Conservation (phyloP, 2,329 filamentous ascomycete species). For the Lecanosticta acicola region DNA sequence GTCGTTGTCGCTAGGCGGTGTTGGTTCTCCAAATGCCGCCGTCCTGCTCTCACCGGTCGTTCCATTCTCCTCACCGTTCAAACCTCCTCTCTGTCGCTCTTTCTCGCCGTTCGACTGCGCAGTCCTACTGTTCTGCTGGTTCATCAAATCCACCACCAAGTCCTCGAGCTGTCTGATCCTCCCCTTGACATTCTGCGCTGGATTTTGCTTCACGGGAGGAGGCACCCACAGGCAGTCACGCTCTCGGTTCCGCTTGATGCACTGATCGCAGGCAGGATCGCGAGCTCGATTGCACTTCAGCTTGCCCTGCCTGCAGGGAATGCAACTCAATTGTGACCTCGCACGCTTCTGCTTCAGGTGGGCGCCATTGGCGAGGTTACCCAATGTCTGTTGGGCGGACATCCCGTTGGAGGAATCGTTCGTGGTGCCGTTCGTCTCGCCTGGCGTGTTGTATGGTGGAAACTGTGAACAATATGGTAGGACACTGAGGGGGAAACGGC, state of each 20-base stretch:
- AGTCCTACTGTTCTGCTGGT: slow-evolving; percentile 19
- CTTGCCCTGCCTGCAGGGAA: slow-evolving; percentile 33
- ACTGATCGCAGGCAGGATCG: slow-evolving; percentile 35
- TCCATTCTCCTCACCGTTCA: slow-evolving; percentile 1
- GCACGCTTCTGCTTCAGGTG: slow-evolving; percentile 34
- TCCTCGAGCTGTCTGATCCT: slow-evolving; percentile 33
- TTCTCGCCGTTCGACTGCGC: slow-evolving; percentile 1
- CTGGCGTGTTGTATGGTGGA: slow-evolving; percentile 3
- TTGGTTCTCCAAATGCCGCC: slow-evolving; percentile 17
- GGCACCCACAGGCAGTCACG: slow-evolving; percentile 30
- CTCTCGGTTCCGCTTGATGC: slow-evolving; percentile 32
- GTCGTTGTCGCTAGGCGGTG: slow-evolving; percentile 29
- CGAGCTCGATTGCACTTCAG: slow-evolving; percentile 33
- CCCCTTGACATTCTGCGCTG: slow-evolving; percentile 32
- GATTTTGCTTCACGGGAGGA: slow-evolving; percentile 29
- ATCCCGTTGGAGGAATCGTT: slow-evolving; percentile 3
- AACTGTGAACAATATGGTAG: too few species aligned
- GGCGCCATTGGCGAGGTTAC: slow-evolving; percentile 14
- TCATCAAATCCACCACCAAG: slow-evolving; percentile 35
- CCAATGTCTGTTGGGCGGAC: slow-evolving; percentile 8
- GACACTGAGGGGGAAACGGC: too few species aligned
- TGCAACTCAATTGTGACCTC: slow-evolving; percentile 34
- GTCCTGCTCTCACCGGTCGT: background rate
- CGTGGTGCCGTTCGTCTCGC: slow-evolving; percentile 4
- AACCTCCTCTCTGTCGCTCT: slow-evolving; percentile 2